phyloP scores from a whole-genome alignment of 116 monocot species.

The Dioscorea cayenensis region DNA sequence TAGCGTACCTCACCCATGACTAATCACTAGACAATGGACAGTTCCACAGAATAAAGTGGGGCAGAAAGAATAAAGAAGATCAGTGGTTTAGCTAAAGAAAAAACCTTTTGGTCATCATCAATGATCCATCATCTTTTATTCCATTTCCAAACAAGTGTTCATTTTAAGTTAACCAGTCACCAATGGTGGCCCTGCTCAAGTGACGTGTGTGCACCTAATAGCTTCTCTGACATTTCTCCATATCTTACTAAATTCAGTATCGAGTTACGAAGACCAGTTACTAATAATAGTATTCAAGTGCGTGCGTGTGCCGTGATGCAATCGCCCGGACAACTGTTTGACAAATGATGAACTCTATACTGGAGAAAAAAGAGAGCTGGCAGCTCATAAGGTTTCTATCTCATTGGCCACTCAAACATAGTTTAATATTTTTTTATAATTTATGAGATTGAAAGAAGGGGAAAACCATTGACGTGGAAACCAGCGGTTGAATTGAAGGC shows the following conservation, averaged over 20 bases:
- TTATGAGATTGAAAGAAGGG: background rate
- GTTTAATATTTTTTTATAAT: too few relatives aligned
- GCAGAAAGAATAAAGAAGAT: too few relatives aligned
- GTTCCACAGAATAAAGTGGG: too few relatives aligned
- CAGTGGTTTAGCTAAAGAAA: background rate
- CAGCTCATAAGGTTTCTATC: background rate
- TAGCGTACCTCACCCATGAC: background rate
- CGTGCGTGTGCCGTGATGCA: background rate
- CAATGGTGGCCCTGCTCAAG: background rate
- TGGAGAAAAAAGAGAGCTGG: background rate
- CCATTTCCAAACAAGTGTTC: background rate
- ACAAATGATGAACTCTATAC: background rate
- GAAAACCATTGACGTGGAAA: background rate
- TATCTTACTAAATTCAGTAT: too few relatives aligned
- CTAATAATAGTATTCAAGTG: background rate
- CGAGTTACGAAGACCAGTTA: background rate
- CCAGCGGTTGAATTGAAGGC: background rate
- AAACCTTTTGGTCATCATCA: background rate
- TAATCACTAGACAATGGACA: too few relatives aligned
- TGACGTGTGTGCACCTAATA: too few relatives aligned
- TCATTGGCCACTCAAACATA: background rate
- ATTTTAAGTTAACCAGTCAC: background rate
- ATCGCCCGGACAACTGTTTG: background rate
- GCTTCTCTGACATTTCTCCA: too few relatives aligned
- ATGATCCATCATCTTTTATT: background rate